Evolutionary conservation across 225 moss, liverwort and hornwort species (phyloP).

Genomic region (Rhytidiadelphus loreus): DNA sequence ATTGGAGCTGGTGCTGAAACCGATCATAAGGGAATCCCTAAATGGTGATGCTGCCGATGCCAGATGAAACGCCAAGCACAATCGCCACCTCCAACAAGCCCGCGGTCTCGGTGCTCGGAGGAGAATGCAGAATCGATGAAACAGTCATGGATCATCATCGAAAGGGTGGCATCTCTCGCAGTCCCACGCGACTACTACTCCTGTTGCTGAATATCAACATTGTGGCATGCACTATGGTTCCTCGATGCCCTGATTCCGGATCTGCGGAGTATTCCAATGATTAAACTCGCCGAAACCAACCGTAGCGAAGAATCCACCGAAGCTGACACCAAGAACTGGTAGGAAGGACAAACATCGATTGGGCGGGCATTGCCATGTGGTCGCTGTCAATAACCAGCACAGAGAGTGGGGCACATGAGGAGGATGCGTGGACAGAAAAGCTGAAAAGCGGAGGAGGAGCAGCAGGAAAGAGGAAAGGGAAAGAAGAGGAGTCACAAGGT

Average conservation of each 20-base stretch:
- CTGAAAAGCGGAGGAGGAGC: background rate
- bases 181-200: background rate
- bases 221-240: background rate
- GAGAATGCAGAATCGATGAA: background rate
- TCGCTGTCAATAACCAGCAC: background rate
- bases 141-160: slow-evolving; percentile 2
- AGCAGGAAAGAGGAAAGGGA: background rate
- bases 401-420: background rate
- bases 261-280: background rate
- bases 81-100: slow-evolving; percentile 3
- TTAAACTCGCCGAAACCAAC: background rate
- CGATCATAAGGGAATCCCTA: background rate
- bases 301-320: background rate
- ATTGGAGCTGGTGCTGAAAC: slow-evolving; percentile 9
- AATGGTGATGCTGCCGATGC: background rate
- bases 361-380: background rate
- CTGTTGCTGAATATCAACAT: background rate
- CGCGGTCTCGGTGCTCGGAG: background rate
- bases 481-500: slow-evolving; percentile 2
- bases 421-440: background rate
- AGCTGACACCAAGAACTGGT: background rate
- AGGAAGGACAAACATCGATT: background rate
- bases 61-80: background rate
- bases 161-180: slow-evolving; percentile 1
- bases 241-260: background rate